These are phyloP conservation scores for Fusarium sp. DNA, from an alignment of 2,329 filamentous ascomycete species.

Conservation along the genomic window DNA sequence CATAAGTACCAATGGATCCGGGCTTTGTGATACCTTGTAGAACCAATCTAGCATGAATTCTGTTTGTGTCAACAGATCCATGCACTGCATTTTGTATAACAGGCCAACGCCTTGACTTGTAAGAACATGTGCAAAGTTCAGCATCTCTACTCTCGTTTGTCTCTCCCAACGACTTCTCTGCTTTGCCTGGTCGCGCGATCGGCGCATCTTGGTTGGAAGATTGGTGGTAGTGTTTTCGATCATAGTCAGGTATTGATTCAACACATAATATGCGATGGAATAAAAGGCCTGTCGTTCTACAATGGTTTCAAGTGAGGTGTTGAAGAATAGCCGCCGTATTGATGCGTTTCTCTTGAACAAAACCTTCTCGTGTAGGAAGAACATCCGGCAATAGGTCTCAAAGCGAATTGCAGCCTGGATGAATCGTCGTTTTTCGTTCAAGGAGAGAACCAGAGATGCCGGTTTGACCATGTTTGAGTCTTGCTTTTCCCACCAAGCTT, in stretches of 20 bases:
- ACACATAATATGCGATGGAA: background rate
- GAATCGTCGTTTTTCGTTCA: background rate
- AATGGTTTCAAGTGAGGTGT: fast-evolving
- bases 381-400: background rate
- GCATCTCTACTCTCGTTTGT: background rate
- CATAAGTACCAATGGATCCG: background rate
- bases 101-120: background rate
- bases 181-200: background rate
- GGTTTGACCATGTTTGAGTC: no score
- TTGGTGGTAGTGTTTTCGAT: background rate
- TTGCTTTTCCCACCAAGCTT: background rate
- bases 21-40: background rate
- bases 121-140: background rate
- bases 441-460: background rate
- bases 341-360: background rate
- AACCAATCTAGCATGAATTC: background rate
- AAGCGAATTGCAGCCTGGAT: background rate
- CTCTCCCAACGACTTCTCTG: background rate
- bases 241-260: background rate
- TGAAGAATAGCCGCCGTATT: background rate
- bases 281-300: background rate
- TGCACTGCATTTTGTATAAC: background rate
- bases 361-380: background rate
- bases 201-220: no score
- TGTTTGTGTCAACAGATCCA: background rate